Percentiles rank a stretch among this genome's conserved stretches.
Conservation (phyloP, 257 asterid species). For the Asclepias syriaca region DNA sequence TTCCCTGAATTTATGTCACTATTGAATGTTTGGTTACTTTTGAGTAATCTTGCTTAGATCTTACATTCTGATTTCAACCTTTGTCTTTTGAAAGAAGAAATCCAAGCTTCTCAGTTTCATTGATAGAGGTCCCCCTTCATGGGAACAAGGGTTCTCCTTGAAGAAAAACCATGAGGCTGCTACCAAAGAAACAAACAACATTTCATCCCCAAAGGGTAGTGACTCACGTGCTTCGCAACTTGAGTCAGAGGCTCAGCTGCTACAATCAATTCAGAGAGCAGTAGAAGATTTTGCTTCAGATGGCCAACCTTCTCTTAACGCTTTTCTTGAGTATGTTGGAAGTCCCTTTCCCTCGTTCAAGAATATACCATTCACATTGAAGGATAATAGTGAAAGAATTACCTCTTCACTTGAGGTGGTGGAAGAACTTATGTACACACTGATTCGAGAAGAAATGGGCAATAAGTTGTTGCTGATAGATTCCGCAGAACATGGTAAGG, state of each 20-base stretch:
- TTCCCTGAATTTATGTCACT: constrained; percentile 8
- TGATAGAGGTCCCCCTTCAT: constrained; percentile 61
- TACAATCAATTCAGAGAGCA: constrained; percentile 57
- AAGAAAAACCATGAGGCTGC: constrained; percentile 47
- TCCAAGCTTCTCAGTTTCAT: constrained; percentile 80
- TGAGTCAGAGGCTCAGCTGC: constrained; percentile 42
- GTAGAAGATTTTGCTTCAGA: constrained; percentile 55
- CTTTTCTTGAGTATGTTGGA: constrained; percentile 52
- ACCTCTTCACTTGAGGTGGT: constrained; percentile 44
- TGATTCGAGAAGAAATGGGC: constrained; percentile 40
- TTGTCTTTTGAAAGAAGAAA: constrained; percentile 54
- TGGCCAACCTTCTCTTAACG: constrained; percentile 49
- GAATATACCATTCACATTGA: constrained; percentile 34
- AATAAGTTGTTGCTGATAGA: constrained; percentile 26
- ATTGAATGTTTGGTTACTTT: not conserved
- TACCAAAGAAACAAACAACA: constrained; percentile 23
- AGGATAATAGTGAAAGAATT: constrained; percentile 29
- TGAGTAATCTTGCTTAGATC: not conserved
- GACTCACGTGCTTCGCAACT: constrained; percentile 28
- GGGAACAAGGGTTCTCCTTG: constrained; percentile 57
- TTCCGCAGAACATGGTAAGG: constrained; percentile 21
- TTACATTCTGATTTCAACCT: constrained; percentile 11
- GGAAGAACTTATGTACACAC: constrained; percentile 58
- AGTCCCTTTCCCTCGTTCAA: constrained; percentile 56
- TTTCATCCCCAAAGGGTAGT: constrained; percentile 29